Conservation (phyloP, 805 yeast species). For the Candida ipomoeae region DNA sequence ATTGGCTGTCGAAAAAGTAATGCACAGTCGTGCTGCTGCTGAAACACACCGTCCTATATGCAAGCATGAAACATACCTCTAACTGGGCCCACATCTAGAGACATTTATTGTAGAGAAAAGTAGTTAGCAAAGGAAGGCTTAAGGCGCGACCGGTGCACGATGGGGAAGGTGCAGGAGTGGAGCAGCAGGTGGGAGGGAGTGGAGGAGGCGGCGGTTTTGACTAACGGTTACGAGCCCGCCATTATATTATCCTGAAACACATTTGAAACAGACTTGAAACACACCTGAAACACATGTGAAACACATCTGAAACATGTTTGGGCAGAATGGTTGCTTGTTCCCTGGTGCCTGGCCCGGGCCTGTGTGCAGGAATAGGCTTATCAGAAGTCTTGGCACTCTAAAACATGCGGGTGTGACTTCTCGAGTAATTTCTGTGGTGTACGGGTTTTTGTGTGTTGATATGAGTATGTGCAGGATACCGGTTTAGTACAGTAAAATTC, state of each 20-base stretch:
- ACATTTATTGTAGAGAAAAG: background rate
- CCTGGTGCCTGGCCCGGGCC: background rate
- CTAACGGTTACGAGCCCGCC: too few species aligned
- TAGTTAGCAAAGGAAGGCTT: background rate
- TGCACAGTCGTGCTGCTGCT: too few species aligned
- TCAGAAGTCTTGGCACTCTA: background rate
- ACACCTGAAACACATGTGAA: too few species aligned
- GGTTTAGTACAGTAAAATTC: too few species aligned
- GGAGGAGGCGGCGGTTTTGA: too few species aligned
- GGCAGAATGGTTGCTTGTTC: background rate
- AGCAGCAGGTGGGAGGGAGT: background rate
- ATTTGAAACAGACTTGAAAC: too few species aligned
- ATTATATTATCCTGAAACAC: too few species aligned
- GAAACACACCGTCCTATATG: background rate
- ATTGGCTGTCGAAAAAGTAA: too few species aligned
- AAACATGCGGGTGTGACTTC: too few species aligned
- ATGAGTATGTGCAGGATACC: background rate
- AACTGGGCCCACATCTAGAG: slow-evolving; percentile 27
- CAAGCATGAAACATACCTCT: slow-evolving; percentile 24
- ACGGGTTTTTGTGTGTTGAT: too few species aligned
- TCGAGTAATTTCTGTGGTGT: too few species aligned
- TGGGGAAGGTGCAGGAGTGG: slow-evolving; percentile 3
- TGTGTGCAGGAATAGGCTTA: background rate
- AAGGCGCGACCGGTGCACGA: background rate
- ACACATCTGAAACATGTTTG: too few species aligned